phyloP scores from a whole-genome alignment of 345 rosid species.

The Angophora floribunda region DNA sequence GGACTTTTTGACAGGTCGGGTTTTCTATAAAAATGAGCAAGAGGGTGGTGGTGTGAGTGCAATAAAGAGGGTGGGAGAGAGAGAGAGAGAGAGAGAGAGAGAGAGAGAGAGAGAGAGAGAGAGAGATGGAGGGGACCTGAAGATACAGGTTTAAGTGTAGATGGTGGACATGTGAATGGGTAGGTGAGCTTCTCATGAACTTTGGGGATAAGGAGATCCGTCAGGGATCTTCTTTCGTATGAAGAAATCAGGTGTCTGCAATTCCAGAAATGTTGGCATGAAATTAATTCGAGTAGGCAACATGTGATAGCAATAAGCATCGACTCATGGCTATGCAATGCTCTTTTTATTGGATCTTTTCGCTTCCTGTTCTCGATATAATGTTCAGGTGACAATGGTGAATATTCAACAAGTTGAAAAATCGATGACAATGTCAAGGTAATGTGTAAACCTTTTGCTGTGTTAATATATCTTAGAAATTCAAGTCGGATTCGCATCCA shows the following conservation, averaged over 20 bases:
- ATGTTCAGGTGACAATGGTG: neutral
- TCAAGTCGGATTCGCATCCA: neutral
- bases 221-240: neutral
- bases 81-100: neutral
- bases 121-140: neutral
- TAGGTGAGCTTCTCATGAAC: constrained; percentile 25
- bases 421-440: neutral
- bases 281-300: neutral
- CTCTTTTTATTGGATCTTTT: neutral
- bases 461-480: neutral
- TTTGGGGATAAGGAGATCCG: neutral
- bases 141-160: neutral
- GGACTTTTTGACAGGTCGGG: neutral
- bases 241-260: neutral
- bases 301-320: neutral
- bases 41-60: constrained; percentile 29
- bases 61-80: constrained; percentile 5
- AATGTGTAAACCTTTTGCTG: neutral
- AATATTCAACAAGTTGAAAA: neutral
- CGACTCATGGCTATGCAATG: neutral
- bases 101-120: neutral
- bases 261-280: neutral
- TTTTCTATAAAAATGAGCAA: constrained; percentile 1
- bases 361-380: neutral
- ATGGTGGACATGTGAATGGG: constrained; percentile 27